Evolutionary conservation across 1,284 basidiomycete species (phyloP), one percentile per base, ranked within the genome.

Genomic region (Ceratorhiza oryzae-sativae): DNA sequence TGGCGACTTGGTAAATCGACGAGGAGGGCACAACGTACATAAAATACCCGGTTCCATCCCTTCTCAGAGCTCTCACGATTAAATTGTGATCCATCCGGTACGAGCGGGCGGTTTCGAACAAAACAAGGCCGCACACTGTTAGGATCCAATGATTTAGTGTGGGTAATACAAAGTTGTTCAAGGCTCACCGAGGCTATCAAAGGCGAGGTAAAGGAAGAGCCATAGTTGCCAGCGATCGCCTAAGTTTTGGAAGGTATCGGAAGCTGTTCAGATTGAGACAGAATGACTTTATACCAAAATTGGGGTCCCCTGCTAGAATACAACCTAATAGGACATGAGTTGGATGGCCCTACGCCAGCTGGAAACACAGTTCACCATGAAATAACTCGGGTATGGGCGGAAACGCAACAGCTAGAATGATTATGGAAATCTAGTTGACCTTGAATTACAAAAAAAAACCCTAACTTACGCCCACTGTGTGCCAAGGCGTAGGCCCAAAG

Each of bases 141-240:
- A 34, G 34, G 6, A 15, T n/a, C 8, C n/a, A 59, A n/a, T 20
- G 3, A 20, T 59, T 23, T 20, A 25, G 2, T 20, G 12, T 42
- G n/a, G 9, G 9, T 2, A 6, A 59, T 23, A 1, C 20, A 1
- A 42, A 42, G 12, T 1, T 5, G 1, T 12, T 23, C n/a, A n/a
- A 5, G 23, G 42, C 39, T 59, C 5, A 42, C 56, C 56, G 12
- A 12, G 3, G 20, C 18, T 41, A 10, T 59, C 56, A 27, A 59
- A 59, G 5, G 56, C 39, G n/a, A 59, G 56, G 36, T 59, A 59
- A 41, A 42, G 39, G n/a, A 59, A 59, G n/a, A 59, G 56, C 56
- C 56, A 59, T 1, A 59, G 36, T 15, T 59, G 56, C 56, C 56
- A 59, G 1, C 56, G 56, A 42, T 59, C 27, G 13, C 56, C 56